Percentiles rank a stretch among this genome's conserved stretches.
Conservation (phyloP, 805 yeast species). For the Saccharomycopsis fibuligera region DNA sequence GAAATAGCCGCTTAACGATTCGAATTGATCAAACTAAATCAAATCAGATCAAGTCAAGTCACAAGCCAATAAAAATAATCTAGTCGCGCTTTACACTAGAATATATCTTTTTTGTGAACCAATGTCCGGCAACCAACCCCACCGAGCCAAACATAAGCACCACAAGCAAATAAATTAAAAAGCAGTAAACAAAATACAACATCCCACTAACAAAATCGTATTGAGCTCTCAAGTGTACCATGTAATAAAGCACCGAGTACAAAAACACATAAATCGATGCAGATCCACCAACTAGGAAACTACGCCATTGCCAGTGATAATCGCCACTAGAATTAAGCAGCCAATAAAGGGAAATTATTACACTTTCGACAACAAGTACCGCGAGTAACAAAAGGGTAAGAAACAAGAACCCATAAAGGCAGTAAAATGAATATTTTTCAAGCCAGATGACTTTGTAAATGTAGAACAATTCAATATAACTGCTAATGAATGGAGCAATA, state of each 20-base stretch:
- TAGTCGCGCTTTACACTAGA: conserved; percentile 52
- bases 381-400: conserved; percentile 53
- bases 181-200: conserved; percentile 66
- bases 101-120: conserved; percentile 59
- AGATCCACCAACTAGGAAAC: conserved; percentile 64
- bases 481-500: conserved; percentile 67
- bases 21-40: too few species aligned
- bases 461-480: conserved; percentile 71
- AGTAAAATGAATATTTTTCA: conserved; percentile 71
- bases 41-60: too few species aligned
- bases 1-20: too few species aligned
- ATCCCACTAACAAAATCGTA: conserved; percentile 61
- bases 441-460: conserved; percentile 74
- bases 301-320: conserved; percentile 78
- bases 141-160: conserved; percentile 73
- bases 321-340: conserved; percentile 32
- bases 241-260: conserved; percentile 63
- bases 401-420: conserved; percentile 72
- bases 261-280: conserved; percentile 64
- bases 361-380: conserved; percentile 62
- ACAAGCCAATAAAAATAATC: too few species aligned
- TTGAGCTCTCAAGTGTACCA: conserved; percentile 45
- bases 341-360: conserved; percentile 64
- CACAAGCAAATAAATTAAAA: conserved; percentile 52
- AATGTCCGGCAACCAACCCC: conserved; percentile 59